Evolutionary conservation across 148 eudicot species (phyloP).

Genomic region (Camellia sinensis): DNA sequence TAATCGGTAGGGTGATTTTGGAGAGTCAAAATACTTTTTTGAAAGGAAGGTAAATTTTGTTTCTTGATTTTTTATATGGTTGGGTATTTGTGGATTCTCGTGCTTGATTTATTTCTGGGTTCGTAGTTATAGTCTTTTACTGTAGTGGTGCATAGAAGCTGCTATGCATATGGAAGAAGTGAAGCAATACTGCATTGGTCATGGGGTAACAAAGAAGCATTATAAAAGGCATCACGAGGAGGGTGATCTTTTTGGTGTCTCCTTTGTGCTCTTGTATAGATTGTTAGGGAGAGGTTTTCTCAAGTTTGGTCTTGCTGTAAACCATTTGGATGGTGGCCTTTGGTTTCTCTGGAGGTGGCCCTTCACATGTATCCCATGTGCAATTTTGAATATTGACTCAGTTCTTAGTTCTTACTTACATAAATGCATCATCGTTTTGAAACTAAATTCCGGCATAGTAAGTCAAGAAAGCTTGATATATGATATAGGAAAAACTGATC

Average conservation of each 20-base stretch:
- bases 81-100: background rate
- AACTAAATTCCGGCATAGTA: background rate
- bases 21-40: no score
- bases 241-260: background rate
- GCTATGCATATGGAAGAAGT: background rate
- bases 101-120: no score
- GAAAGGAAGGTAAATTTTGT: background rate
- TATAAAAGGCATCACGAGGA: background rate
- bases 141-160: no score
- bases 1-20: no score
- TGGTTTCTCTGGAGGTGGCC: background rate
- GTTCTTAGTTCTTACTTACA: background rate
- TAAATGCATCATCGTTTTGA: background rate
- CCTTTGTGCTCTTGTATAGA: no score
- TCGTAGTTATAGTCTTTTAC: no score
- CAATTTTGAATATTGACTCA: background rate
- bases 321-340: background rate
- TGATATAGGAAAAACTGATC: background rate
- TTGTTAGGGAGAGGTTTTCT: background rate
- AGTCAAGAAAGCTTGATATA: background rate
- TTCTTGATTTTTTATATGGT: background rate
- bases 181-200: background rate
- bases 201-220: background rate
- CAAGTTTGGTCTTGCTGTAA: slow-evolving; percentile 7
- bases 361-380: background rate